Evolutionary conservation across 257 asterid genomes (phyloP), one percentile per base, ranked within the genome.

Genomic region (Fraxinus americana): DNA sequence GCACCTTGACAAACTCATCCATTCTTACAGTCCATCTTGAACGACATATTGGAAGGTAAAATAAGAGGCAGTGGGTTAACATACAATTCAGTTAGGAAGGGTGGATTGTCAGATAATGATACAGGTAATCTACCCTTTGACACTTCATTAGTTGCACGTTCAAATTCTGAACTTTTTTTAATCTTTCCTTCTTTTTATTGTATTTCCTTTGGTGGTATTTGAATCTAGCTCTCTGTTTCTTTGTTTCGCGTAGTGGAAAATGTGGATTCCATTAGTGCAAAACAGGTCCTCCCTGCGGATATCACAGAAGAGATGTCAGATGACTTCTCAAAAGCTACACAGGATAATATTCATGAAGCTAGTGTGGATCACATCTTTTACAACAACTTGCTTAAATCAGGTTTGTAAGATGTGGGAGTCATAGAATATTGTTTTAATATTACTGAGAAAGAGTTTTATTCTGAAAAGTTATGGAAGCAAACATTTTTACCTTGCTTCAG

Each of bases 31-130:
- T 90, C 84, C 35, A 82, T 85, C 76, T 83, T 93, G 73, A 86
- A 85, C 76, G 98, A 92, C 66, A 88, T 93, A 75, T 91, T 94
- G 88, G 91, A 82, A 75, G 97, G 99, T 52, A 87, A 84, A 77
- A 77, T 90, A 80, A 92, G 84, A 13, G 85, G 92, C 81, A 94
- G 98, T 82, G 97, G 88, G 43, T 91, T 90, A 72, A 80, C 88
- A 16, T 85, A 86, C 81, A 75, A 83, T 81, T 83, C 93, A 36
- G 82, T 80, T 80, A 82, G 85, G 81, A 89, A 83, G 84, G 96
- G 91, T 38, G 80, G 82, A 80, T 87, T 94, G 65, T 50, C 87
- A 10, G 96, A 91, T 79, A 71, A 83, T 78, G 80, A 86, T 82
- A 61, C 93, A 85, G 98, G 98, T 95, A 50, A 25, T 30, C 45